These are phyloP conservation scores for Saprolegnia parasitica DNA, from an alignment of 352 stramenopile species.

Conservation along the genomic window DNA sequence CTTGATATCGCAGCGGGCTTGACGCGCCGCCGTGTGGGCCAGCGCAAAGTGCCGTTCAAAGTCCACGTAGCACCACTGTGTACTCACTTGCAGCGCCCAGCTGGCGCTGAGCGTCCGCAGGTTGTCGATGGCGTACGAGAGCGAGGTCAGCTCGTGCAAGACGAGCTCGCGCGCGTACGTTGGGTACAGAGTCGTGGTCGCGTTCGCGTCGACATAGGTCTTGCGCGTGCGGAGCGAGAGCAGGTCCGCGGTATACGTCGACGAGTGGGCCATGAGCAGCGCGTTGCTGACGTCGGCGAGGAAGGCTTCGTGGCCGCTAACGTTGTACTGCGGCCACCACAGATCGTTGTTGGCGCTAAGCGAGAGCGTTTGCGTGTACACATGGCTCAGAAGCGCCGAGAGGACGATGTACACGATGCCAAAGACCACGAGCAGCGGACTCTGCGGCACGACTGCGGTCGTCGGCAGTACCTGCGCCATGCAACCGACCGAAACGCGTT, in stretches of 20 bases:
- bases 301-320: neutral
- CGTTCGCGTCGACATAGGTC: neutral
- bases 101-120: neutral
- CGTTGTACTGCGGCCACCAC: neutral
- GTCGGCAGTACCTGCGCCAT: too few species aligned
- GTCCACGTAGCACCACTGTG: constrained; percentile 22
- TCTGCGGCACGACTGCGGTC: too few species aligned
- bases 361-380: too few species aligned
- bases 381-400: too few species aligned
- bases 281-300: neutral
- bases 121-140: neutral
- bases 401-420: too few species aligned
- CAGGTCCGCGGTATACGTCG: neutral
- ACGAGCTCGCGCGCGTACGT: neutral
- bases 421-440: too few species aligned
- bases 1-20: neutral
- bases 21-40: constrained; percentile 20
- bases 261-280: neutral
- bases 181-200: neutral
- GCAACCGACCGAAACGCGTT: too few species aligned
- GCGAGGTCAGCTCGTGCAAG: neutral
- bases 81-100: neutral
- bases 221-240: neutral
- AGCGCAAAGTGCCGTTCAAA: constrained; percentile 19
- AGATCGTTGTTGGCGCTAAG: neutral